Base-by-base conservation (phyloP, 257 asterid genomes). In the Oldenlandia corymbosa region DNA sequence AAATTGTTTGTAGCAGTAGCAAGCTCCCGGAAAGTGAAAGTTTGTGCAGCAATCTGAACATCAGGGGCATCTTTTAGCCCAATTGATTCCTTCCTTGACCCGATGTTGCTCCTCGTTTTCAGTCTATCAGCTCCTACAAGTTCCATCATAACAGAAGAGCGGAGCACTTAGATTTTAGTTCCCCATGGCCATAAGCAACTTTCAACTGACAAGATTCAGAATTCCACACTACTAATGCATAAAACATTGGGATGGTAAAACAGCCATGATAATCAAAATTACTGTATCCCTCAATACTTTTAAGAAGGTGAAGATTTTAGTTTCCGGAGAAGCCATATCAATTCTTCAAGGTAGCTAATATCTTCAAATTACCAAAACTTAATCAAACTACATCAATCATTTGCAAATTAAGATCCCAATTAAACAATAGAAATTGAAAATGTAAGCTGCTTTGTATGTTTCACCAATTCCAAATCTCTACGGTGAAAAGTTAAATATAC, bases 11-110 rank as follows among this genome's bases (percentile, higher is more conserved):
- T 87, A 18, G 91, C 99, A 59, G 81, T 82, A 46, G 96, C 99
- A 51, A 93, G 81, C 83, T 90, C 99, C 13, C 96, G 97, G 46
- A 93, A 93, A 56, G 97, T 93, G 73, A 87, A 93, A n/a, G 85
- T 93, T 60, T 87, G 95, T 13, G 99, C 94, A 57, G 97, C 88
- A 78, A 93, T 93, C 83, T 87, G 97, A 71, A 70, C 79, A 75
- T 77, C 85, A 0, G 97, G 88, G 45, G 76, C 64, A 69, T 85
- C 94, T 72, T 82, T 89, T 12, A 57, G 76, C 51, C 68, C 83
- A 16, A 80, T 73, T 55, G 78, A 46, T 53, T 87, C 96, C 78
- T 83, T 93, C 76, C 65, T 83, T 5, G 72, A 77, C 50, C 86
- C 84, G 1, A 64, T 70, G 59, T 66, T 76, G 81, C 77, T 85